A percentile compares a stretch with the other conserved stretches of the same genome.
phyloP scores from a whole-genome alignment of 2,329 filamentous ascomycete species.

The Penicillium sp. region DNA sequence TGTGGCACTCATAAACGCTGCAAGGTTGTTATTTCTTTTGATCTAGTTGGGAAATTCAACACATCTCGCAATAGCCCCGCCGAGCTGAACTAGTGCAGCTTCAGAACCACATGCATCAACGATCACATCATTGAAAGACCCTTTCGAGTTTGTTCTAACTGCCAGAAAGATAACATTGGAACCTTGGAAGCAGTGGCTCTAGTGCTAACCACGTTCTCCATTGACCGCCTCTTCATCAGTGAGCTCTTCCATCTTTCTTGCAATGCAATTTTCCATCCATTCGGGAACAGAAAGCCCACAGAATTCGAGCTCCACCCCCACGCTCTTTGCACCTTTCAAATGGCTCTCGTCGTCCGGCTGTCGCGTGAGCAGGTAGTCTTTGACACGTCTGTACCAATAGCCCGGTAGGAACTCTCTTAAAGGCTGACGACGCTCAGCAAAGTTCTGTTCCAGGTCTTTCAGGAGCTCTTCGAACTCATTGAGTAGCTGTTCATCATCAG shows the following conservation, averaged over 20 bases:
- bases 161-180: too few relatives aligned
- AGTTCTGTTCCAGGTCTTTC: conserved; percentile 1
- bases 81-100: too few relatives aligned
- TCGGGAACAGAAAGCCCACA: neutral
- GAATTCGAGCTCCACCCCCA: neutral
- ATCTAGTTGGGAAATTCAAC: too few relatives aligned
- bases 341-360: conserved; percentile 11
- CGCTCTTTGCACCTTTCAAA: neutral
- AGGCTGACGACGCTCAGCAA: neutral
- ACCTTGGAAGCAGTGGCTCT: too few relatives aligned
- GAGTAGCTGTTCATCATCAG: conserved; percentile 5
- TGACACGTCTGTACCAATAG: conserved; percentile 4
- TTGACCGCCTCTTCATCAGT: neutral
- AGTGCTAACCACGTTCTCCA: neutral
- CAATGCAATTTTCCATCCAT: neutral
- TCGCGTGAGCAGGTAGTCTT: neutral
- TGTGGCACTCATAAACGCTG: too few relatives aligned
- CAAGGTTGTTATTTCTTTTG: too few relatives aligned
- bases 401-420: conserved; percentile 11
- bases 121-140: too few relatives aligned
- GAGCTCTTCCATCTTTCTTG: neutral
- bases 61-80: too few relatives aligned
- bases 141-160: too few relatives aligned
- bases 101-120: too few relatives aligned
- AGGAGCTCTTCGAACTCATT: conserved; percentile 5